Base-by-base conservation (phyloP, 176 grass and related monocot species). In the Cenchrus americanus region DNA sequence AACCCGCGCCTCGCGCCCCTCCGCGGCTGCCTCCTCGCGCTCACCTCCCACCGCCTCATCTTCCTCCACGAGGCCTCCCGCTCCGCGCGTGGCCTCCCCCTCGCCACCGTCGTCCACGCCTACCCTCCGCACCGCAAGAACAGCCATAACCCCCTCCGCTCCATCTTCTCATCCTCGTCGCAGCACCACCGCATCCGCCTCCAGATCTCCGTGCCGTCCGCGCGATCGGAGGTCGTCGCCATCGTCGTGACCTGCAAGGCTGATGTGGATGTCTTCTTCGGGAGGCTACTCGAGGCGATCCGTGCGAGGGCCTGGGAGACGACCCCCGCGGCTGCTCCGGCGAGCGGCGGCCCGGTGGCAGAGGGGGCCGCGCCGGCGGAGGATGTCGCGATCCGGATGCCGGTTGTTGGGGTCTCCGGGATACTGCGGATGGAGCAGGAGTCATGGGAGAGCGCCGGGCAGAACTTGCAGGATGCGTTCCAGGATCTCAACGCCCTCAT, bases 401-500 rank as follows among this genome's bases (percentile, higher is more conserved):
- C 91, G 18, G 97, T 99, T 70, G 93, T 96, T 14, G 97, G 97
- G 19, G 87, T 99, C 12, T 92, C 93, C 0, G 97, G 93, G 41
- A 99, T 99, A 81, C 81, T 99, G 72, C 92, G 93, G 83, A 99
- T 92, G 83, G 97, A 99, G 81, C 97, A 99, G 76, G 93, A 99
- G 64, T 66, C 87, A 27, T 99, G 97, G 93, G 97, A 99, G 86
- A 99, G 77, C 62, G 92, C 93, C n/a, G 97, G 92, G 66, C 94
- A 92, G 84, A 99, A 92, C 78, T 85, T 99, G 58, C 91, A 99
- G 87, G 97, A 99, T 62, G 97, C 97, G 14, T 99, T 99, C 92
- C 93, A 94, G 83, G 97, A 99, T 83, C 92, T 99, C 53, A 99
- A 94, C 66, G 97, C 97, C 61, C 93, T 99, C 76, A 99, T 99